Percentiles rank a stretch among this genome's conserved stretches.
Conservation (phyloP, 2,329 filamentous ascomycete species). For the Fusarium nurragi region DNA sequence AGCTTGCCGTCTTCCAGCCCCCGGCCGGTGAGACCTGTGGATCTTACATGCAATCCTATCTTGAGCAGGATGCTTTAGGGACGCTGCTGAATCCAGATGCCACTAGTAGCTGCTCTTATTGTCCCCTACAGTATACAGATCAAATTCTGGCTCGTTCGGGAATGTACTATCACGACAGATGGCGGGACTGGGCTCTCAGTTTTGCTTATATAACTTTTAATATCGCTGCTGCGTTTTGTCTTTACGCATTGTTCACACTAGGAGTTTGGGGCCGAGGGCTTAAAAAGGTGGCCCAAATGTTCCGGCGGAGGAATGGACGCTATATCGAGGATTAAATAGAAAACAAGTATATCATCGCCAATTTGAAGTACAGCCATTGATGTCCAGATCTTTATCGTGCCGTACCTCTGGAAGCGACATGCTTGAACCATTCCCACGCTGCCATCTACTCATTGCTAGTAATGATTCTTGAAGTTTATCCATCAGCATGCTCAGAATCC, state of each 20-base stretch:
- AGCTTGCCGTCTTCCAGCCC: slow-evolving; percentile 1
- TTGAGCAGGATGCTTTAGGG: neutral
- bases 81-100: neutral
- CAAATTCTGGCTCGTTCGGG: neutral
- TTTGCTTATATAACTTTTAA: slow-evolving; percentile 1
- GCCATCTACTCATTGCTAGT: neutral
- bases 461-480: neutral
- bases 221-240: neutral
- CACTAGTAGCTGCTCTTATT: neutral
- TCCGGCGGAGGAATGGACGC: neutral
- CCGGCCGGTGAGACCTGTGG: neutral
- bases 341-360: neutral
- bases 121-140: neutral
- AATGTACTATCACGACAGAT: slow-evolving; percentile 4
- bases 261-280: neutral
- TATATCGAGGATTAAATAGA: too few relatives aligned
- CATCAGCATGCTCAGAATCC: neutral
- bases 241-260: neutral
- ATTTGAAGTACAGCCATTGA: neutral
- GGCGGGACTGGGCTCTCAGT: neutral
- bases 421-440: neutral
- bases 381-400: neutral
- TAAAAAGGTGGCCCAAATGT: neutral
- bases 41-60: neutral
- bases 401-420: neutral